A percentile compares a stretch with the other conserved stretches of the same genome.
Conservation (phyloP, 1,284 basidiomycete genomes). For the Marasmius oreades region DNA sequence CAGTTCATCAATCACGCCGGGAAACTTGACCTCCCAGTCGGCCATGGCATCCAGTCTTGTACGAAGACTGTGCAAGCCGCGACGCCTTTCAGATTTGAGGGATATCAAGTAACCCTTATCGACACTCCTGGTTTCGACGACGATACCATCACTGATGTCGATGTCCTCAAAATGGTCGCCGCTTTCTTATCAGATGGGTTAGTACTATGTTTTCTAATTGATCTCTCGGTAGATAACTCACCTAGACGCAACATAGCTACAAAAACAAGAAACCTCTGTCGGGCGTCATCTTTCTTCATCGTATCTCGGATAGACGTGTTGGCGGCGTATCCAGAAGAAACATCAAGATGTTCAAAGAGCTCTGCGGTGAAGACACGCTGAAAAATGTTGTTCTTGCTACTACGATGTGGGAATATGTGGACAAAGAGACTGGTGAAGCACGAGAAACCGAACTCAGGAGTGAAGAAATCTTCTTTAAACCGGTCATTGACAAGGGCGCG, state of each 20-base stretch:
- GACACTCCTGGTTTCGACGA: slow-evolving; percentile 37
- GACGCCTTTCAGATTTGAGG: slow-evolving; percentile 25
- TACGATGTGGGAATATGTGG: slow-evolving; percentile 41
- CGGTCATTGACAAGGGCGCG: slow-evolving; percentile 36
- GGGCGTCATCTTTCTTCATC: slow-evolving; percentile 44
- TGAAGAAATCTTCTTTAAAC: slow-evolving; percentile 35
- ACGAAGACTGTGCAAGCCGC: slow-evolving; percentile 25
- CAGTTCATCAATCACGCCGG: slow-evolving; percentile 36
- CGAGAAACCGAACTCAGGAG: slow-evolving; percentile 32
- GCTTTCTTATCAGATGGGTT: slow-evolving; percentile 19
- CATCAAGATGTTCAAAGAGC: slow-evolving; percentile 40
- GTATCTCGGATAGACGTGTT: slow-evolving; percentile 42
- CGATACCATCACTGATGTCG: slow-evolving; percentile 26
- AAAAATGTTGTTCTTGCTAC: slow-evolving; percentile 43
- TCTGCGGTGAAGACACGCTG: slow-evolving; percentile 41
- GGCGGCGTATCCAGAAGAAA: slow-evolving; percentile 40
- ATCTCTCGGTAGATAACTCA: not conserved
- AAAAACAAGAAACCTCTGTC: slow-evolving; percentile 33
- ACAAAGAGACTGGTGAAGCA: slow-evolving; percentile 29
- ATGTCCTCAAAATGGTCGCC: slow-evolving; percentile 26
- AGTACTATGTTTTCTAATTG: slow-evolving; percentile 4
- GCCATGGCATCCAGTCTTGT: slow-evolving; percentile 29
- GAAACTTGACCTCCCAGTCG: slow-evolving; percentile 26
- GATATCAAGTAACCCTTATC: slow-evolving; percentile 23
- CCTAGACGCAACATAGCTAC: slow-evolving; percentile 26